Evolutionary conservation across 108 stramenopile genomes (phyloP), one percentile per base, ranked within the genome.

Genomic region (Chaetoceros tenuissimus): DNA sequence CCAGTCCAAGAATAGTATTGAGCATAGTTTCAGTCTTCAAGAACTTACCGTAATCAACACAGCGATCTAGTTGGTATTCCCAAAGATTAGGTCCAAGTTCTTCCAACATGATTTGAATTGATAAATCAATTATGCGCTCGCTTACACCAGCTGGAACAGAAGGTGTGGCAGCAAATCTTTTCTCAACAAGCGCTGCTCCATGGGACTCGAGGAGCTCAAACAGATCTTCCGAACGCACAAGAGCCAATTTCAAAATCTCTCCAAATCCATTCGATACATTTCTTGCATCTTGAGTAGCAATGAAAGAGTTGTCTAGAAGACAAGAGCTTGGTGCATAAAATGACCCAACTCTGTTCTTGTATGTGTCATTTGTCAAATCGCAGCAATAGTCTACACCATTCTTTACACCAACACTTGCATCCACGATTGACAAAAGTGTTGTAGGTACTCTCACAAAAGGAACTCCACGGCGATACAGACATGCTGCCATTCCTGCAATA

Each of bases 11-110:
- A 1, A 26, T 44, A 1, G 48, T 19, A n/a, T 5, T 49, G 10
- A 44, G 16, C 43, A 44, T n/a, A n/a, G n/a, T n/a, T n/a, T n/a
- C n/a, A n/a, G n/a, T n/a, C n/a, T n/a, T 16, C 43, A 44, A 44
- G 16, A 7, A 72, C 80, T 69, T 53, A 78, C 85, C 89, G 59
- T 91, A 94, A 55, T 94, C 93, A 25, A 94, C 89, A 62, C 87
- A 93, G 31, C 96, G 84, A 49, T 94, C 94, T 45, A 97, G 71
- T 49, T 73, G 75, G 31, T 85, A 55, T 76, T 97, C 95, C 94
- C 94, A 97, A 34, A 97, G 87, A 75, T 97, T 96, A 16, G 96
- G 96, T 24, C 95, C 96, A 28, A 96, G 84, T 68, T 96, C 94
- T 62, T 96, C 94, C 55, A 97, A 69, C 96, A 97, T 97, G 67